phyloP scores from a whole-genome alignment of 2,329 filamentous ascomycete genomes.

The Calonectria crousiana region DNA sequence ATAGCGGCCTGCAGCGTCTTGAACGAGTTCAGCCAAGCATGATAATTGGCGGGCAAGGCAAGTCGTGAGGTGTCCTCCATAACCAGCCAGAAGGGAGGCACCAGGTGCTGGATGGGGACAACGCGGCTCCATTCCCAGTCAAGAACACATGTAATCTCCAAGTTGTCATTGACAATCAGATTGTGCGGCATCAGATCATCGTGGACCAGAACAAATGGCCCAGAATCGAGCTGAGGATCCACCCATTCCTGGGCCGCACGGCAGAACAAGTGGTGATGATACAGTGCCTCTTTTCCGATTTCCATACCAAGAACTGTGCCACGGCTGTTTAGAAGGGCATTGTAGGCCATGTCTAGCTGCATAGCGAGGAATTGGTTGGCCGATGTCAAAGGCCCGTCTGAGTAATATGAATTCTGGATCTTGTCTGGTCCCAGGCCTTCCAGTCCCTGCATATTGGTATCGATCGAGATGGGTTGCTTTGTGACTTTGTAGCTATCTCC shows the following conservation, averaged over 20 bases:
- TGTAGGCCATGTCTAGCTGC: slow-evolving; percentile 22
- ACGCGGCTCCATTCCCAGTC: slow-evolving; percentile 37
- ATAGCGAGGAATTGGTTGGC: slow-evolving; percentile 24
- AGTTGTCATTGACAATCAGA: slow-evolving; percentile 22
- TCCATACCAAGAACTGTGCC: slow-evolving; percentile 15
- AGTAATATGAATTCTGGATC: slow-evolving; percentile 20
- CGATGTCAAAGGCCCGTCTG: slow-evolving; percentile 1
- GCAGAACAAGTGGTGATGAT: slow-evolving; percentile 27
- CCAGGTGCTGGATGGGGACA: slow-evolving; percentile 30
- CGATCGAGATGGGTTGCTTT: slow-evolving; percentile 18
- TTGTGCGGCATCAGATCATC: slow-evolving; percentile 29
- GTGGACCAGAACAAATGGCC: slow-evolving; percentile 30
- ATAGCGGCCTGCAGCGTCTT: neutral
- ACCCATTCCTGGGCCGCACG: slow-evolving; percentile 21
- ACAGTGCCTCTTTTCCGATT: slow-evolving; percentile 20
- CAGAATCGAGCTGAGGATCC: slow-evolving; percentile 12
- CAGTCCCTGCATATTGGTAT: slow-evolving; percentile 26
- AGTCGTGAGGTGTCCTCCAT: neutral
- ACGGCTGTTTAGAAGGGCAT: slow-evolving; percentile 22
- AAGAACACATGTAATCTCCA: slow-evolving; percentile 20
- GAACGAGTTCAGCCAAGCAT: slow-evolving; percentile 9
- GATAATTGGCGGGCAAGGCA: slow-evolving; percentile 6
- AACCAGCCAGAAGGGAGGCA: slow-evolving; percentile 29
- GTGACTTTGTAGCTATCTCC: slow-evolving; percentile 3
- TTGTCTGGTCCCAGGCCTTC: slow-evolving; percentile 21